Conservation (phyloP, 2,329 filamentous ascomycete genomes). For the Beauveria asiatica region DNA sequence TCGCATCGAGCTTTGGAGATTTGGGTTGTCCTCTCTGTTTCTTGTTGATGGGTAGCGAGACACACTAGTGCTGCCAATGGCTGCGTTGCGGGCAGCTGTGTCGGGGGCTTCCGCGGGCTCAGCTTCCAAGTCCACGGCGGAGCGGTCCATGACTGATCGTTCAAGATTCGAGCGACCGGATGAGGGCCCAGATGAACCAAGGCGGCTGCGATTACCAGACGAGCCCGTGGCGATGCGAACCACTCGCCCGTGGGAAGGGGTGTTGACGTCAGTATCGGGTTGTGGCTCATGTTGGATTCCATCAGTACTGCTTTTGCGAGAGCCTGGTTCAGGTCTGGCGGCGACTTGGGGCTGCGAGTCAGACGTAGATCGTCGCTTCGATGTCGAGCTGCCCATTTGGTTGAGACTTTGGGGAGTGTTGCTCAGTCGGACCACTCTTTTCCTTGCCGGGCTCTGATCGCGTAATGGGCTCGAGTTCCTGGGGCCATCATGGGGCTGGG, state of each 20-base stretch:
- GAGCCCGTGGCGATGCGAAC: conserved; percentile 48
- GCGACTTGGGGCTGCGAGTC: background rate
- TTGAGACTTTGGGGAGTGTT: conserved; percentile 37
- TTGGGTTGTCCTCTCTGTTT: conserved; percentile 52
- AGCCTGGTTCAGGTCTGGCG: conserved; percentile 23
- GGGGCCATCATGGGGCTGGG: conserved; percentile 31
- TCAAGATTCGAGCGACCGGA: conserved; percentile 28
- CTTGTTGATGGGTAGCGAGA: conserved; percentile 44
- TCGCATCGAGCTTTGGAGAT: conserved; percentile 64
- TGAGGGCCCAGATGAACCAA: conserved; percentile 28
- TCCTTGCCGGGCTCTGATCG: conserved; percentile 45
- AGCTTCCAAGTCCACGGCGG: conserved; percentile 33
- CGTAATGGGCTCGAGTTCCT: conserved; percentile 38
- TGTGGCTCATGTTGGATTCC: conserved; percentile 32
- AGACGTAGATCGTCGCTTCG: conserved; percentile 40
- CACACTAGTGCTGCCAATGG: conserved; percentile 41
- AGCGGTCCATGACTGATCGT: conserved; percentile 25
- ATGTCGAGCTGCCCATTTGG: conserved; percentile 29
- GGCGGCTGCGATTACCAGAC: conserved; percentile 34
- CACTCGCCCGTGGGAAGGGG: conserved; percentile 43
- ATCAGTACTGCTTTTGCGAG: conserved; percentile 33
- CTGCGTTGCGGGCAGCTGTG: conserved; percentile 39
- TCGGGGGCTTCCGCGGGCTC: conserved; percentile 41
- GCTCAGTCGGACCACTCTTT: conserved; percentile 50
- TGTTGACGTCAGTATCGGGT: conserved; percentile 38